These are phyloP conservation scores for Acanthamoeba sp. DNA, from an alignment of 208 protist species.

Conservation along the genomic window DNA sequence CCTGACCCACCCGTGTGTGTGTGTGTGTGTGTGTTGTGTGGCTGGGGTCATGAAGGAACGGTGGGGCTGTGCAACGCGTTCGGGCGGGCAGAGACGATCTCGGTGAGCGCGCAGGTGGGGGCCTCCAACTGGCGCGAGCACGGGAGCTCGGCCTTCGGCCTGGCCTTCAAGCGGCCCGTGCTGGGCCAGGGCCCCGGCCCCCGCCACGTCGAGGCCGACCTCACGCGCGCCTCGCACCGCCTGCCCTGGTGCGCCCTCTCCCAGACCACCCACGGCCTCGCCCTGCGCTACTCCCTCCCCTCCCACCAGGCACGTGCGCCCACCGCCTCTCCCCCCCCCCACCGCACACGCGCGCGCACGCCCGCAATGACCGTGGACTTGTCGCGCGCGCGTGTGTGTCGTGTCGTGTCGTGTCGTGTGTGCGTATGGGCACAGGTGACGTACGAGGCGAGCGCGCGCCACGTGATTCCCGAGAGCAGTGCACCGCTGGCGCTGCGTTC, in stretches of 20 bases:
- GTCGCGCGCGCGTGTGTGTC: too few relatives aligned
- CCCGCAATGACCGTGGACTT: too few relatives aligned
- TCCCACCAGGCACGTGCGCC: not conserved
- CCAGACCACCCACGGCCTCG: not conserved
- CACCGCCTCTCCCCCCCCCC: too few relatives aligned
- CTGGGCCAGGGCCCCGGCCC: not conserved
- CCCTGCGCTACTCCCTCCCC: not conserved
- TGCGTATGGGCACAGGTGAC: not conserved
- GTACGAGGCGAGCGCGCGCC: not conserved
- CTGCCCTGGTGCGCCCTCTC: slow-evolving; percentile 12
- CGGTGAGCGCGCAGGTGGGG: slow-evolving; percentile 1
- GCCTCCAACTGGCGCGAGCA: not conserved
- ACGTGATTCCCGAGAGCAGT: not conserved
- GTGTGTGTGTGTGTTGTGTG: not conserved
- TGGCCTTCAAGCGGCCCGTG: not conserved
- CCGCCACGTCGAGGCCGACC: not conserved
- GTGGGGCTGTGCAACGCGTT: slow-evolving; percentile 24
- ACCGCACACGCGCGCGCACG: too few relatives aligned
- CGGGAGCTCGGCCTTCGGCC: not conserved
- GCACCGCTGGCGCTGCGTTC: not conserved
- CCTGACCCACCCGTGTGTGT: not conserved
- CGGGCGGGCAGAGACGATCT: slow-evolving; percentile 7
- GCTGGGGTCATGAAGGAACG: not conserved
- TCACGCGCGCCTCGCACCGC: not conserved
- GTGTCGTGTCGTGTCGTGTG: not conserved